Base-by-base conservation (phyloP, 805 yeast genomes). In the Metahyphopichia silvanorum region DNA sequence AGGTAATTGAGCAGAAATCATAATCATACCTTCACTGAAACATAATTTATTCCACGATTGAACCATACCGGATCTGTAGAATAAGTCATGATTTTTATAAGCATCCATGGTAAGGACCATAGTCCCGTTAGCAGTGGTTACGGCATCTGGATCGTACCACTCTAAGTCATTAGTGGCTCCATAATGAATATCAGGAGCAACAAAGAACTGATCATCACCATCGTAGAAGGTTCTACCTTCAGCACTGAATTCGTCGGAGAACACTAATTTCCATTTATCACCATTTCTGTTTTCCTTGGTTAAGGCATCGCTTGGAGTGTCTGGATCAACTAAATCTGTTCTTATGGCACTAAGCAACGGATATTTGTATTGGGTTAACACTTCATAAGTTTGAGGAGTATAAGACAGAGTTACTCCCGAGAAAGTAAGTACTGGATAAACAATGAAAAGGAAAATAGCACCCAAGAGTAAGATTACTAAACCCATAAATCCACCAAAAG, bases 381-480 rank as follows among this genome's bases (percentile, higher is more conserved):
- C 40, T 34, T 69, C 76, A 47, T 69, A 70, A 6, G 63, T 18
- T 34, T 57, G 43, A 4, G 64, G 59, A 8, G 6, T 28, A 32
- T 42, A 35, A 26, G 42, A 50, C 15, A 45, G 30, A 7, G 77
- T 60, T 18, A 74, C 77, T 38, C 95, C 95, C 2, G 96, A 69
- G 58, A 71, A 91, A 1, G 96, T 88, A 31, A 91, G 57, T 2
- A 80, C 91, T 1, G 98, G 98, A 39, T 86, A 62, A 5, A 91
- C 61, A 31, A 93, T 71, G 48, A 91, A 87, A 5, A 91, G 55
- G n/a, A 71, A 74, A 9, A 80, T 43, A 4, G 76, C 81, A 20
- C 83, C 95, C 3, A 81, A 33, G 15, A 76, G 62, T 26, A 91
- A 63, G 1, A 70, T 36, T 5, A 82, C 22, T 21, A 88, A 46